A percentile compares a stretch with the other conserved stretches of the same genome.
These are phyloP conservation scores for Aspergillus pseudoglaucus DNA, from an alignment of 2,329 filamentous ascomycete species.

Conservation along the genomic window DNA sequence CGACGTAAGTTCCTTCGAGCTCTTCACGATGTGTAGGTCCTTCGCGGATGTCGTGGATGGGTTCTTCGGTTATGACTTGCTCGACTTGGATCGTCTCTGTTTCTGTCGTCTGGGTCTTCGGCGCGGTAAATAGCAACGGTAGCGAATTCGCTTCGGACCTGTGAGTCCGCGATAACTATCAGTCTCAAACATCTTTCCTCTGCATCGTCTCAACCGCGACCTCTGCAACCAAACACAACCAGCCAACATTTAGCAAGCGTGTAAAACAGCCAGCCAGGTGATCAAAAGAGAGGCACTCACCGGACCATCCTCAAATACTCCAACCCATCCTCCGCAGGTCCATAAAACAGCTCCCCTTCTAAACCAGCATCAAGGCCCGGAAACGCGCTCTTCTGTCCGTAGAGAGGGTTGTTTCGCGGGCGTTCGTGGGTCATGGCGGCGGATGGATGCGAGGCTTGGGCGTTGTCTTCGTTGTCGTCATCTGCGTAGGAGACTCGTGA, in stretches of 20 bases:
- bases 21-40: constrained; percentile 32
- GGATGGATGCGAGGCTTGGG: neutral
- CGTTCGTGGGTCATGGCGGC: constrained; percentile 24
- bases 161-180: constrained; percentile 12
- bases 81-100: neutral
- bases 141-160: constrained; percentile 71
- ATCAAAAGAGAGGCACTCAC: constrained; percentile 43
- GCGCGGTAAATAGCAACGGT: constrained; percentile 63
- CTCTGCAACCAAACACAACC: neutral
- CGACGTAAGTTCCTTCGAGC: constrained; percentile 61
- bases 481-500: constrained; percentile 24
- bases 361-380: constrained; percentile 50
- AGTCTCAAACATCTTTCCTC: no score
- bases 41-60: constrained; percentile 16
- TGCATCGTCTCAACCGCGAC: neutral
- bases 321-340: constrained; percentile 61
- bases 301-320: constrained; percentile 66
- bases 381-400: constrained; percentile 67
- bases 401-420: constrained; percentile 54
- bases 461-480: constrained; percentile 21
- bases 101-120: constrained; percentile 33
- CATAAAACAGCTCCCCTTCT: constrained; percentile 57
- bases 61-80: neutral
- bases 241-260: constrained; percentile 16
- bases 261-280: constrained; percentile 16